Percentiles rank a stretch among this genome's conserved stretches.
These are phyloP conservation scores for Teratosphaeria nubilosa DNA, from an alignment of 2,329 filamentous ascomycete genomes.

Conservation along the genomic window DNA sequence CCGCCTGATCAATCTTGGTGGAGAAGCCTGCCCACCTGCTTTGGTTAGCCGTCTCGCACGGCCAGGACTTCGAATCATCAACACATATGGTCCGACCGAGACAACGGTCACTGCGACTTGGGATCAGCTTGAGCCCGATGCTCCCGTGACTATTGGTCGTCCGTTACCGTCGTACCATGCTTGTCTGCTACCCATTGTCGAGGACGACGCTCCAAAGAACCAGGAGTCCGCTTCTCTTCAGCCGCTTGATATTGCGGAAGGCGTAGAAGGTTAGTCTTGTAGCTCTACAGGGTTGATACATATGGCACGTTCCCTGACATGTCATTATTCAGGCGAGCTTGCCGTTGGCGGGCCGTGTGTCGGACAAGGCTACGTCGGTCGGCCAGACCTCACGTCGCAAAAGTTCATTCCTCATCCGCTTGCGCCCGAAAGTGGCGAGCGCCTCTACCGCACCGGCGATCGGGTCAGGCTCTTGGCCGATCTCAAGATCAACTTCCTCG, in stretches of 20 bases:
- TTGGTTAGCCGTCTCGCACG: background rate
- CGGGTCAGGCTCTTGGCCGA: conserved; percentile 12
- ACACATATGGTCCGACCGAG: background rate
- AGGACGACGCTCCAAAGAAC: background rate
- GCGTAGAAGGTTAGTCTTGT: background rate
- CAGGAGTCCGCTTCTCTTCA: background rate
- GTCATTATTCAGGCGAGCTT: background rate
- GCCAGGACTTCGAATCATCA: background rate
- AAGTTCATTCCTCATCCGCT: conserved; percentile 17
- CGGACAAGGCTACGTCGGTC: background rate
- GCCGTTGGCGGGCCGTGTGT: background rate
- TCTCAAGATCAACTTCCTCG: conserved; percentile 43
- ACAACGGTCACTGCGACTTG: background rate
- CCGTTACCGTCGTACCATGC: background rate
- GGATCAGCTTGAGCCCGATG: background rate
- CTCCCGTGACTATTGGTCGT: background rate
- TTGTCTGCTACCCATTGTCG: background rate
- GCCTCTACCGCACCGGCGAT: conserved; percentile 15
- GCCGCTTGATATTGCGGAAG: background rate
- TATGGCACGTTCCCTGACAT: background rate
- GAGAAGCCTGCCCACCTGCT: background rate
- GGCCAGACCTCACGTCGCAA: conserved; percentile 11
- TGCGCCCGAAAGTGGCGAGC: conserved; percentile 5
- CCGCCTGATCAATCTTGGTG: background rate
- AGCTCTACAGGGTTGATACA: background rate